Evolutionary conservation across 306 rosid genomes (phyloP).

Genomic region (Medicago arabica): DNA sequence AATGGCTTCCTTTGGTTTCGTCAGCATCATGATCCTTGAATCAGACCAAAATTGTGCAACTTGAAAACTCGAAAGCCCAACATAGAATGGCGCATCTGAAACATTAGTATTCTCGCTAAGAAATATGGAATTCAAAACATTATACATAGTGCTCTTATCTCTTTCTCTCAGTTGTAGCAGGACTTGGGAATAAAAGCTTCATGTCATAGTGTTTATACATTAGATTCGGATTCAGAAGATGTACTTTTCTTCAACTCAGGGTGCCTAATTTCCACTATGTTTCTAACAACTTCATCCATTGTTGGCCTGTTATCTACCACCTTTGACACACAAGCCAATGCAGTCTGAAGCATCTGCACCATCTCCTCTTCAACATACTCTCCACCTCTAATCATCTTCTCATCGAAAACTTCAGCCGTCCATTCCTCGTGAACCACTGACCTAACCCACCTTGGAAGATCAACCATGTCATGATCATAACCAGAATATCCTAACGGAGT

Average conservation of each 20-base stretch:
- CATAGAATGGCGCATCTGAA: background rate
- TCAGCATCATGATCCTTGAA: too few relatives aligned
- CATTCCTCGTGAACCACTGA: slow-evolving; percentile 79
- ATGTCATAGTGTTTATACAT: slow-evolving; percentile 55
- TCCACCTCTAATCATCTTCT: slow-evolving; percentile 60
- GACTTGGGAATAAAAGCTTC: background rate
- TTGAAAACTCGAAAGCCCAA: background rate
- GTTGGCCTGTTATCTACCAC: slow-evolving; percentile 61
- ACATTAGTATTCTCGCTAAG: background rate
- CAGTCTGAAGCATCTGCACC: slow-evolving; percentile 78
- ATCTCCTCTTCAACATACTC: slow-evolving; percentile 69
- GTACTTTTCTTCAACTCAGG: slow-evolving; percentile 50
- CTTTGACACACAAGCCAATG: slow-evolving; percentile 63
- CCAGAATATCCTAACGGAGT: slow-evolving; percentile 58
- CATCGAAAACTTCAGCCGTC: slow-evolving; percentile 79
- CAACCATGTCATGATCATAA: slow-evolving; percentile 53
- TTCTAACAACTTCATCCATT: slow-evolving; percentile 58
- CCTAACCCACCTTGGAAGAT: slow-evolving; percentile 79
- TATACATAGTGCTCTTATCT: background rate
- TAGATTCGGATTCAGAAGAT: slow-evolving; percentile 63
- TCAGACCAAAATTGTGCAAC: too few relatives aligned
- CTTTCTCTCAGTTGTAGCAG: background rate
- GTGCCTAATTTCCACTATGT: slow-evolving; percentile 58
- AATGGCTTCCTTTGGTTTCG: too few relatives aligned
- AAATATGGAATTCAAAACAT: background rate